Evolutionary conservation across 495 filamentous ascomycete genomes (phyloP).

Genomic region (Talaromyces thailandensis): DNA sequence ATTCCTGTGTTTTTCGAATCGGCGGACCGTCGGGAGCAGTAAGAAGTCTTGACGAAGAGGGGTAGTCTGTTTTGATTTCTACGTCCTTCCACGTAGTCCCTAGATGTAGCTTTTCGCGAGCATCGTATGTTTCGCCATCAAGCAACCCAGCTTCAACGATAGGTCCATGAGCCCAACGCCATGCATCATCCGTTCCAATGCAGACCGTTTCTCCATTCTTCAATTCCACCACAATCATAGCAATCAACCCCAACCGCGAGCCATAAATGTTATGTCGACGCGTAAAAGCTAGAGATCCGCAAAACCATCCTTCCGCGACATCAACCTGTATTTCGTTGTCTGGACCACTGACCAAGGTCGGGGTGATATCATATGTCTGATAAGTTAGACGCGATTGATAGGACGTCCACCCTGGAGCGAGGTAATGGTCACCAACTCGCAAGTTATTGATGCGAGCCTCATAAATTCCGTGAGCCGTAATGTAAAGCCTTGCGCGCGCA

Average conservation of each 20-base stretch:
- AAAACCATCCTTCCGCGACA: not conserved
- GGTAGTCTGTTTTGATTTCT: slow-evolving; percentile 3
- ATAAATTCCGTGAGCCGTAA: slow-evolving; percentile 9
- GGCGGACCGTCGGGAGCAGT: slow-evolving; percentile 33
- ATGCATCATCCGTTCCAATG: slow-evolving; percentile 6
- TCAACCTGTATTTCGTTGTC: not conserved
- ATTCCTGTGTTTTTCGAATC: slow-evolving; percentile 25
- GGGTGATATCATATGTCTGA: not conserved
- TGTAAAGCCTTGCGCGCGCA: slow-evolving; percentile 1
- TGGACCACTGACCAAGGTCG: not conserved
- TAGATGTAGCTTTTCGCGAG: not conserved
- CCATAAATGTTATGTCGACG: not conserved
- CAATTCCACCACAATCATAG: not conserved
- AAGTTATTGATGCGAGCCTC: slow-evolving; percentile 7
- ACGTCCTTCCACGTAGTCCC: not conserved
- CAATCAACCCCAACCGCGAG: not conserved
- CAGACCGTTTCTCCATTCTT: not conserved
- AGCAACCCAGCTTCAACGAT: not conserved
- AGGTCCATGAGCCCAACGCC: slow-evolving; percentile 43
- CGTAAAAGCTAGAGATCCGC: not conserved
- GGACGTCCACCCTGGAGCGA: slow-evolving; percentile 5
- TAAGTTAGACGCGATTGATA: not conserved
- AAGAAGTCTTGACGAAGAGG: slow-evolving; percentile 24
- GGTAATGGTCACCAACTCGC: slow-evolving; percentile 8
- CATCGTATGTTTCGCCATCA: not conserved